Conservation (phyloP, 768 basidiomycete genomes). For the Agrocybe praecox region DNA sequence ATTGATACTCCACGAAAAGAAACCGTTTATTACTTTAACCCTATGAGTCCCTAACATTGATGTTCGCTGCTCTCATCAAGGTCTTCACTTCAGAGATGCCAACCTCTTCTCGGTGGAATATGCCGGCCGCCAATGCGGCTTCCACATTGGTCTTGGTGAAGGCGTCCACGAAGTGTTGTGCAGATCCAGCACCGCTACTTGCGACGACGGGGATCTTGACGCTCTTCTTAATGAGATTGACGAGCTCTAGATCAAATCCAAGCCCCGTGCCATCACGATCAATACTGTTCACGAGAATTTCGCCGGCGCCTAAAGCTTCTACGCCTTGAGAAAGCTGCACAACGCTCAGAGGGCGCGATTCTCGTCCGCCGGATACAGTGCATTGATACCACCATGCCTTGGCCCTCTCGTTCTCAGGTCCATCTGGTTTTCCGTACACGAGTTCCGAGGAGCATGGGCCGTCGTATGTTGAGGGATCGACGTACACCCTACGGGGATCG, state of each 20-base stretch:
- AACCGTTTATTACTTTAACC: constrained; percentile 1
- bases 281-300: constrained; percentile 94
- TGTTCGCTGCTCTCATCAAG: constrained; percentile 43
- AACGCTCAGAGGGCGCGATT: constrained; percentile 80
- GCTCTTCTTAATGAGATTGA: constrained; percentile 70
- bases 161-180: constrained; percentile 85
- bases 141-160: constrained; percentile 82
- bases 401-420: constrained; percentile 58
- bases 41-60: constrained; percentile 45
- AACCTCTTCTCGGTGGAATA: constrained; percentile 93
- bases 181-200: constrained; percentile 87
- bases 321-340: constrained; percentile 90
- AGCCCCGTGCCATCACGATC: constrained; percentile 93
- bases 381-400: constrained; percentile 99
- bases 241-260: constrained; percentile 88
- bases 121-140: constrained; percentile 94
- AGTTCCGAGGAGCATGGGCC: constrained; percentile 72
- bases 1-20: constrained; percentile 1
- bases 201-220: constrained; percentile 94
- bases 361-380: constrained; percentile 93
- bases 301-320: constrained; percentile 92
- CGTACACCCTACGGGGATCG: constrained; percentile 88
- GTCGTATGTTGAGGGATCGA: constrained; percentile 64
- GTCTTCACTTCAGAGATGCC: constrained; percentile 80
- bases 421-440: constrained; percentile 46